These are phyloP conservation scores for Candida vaughaniae DNA, from an alignment of 805 yeast genomes.

Conservation along the genomic window DNA sequence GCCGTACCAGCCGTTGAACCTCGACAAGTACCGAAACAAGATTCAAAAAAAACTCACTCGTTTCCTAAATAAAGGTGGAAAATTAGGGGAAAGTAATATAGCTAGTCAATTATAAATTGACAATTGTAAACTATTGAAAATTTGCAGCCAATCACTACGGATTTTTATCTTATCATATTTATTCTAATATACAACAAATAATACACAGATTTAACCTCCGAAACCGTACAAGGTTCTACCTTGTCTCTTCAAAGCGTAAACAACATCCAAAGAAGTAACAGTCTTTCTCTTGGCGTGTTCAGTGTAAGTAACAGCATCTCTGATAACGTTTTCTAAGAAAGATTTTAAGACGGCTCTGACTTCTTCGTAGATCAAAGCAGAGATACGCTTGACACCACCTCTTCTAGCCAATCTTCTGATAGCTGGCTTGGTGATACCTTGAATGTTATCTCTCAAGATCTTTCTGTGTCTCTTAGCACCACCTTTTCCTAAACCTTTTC, in stretches of 20 bases:
- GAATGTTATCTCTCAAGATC: constrained; percentile 97
- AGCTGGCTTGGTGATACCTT: constrained; percentile 99
- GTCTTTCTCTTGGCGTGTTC: constrained; percentile 99
- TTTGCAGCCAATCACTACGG: no score
- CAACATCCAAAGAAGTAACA: constrained; percentile 96
- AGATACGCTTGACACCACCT: constrained; percentile 99
- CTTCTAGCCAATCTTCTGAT: constrained; percentile 99
- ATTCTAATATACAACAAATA: constrained; percentile 27
- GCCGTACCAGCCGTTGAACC: constrained; percentile 19
- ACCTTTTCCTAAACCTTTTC: constrained; percentile 99
- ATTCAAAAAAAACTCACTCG: constrained; percentile 20
- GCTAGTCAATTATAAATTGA: no score
- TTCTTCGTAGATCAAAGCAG: constrained; percentile 97
- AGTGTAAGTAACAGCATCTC: constrained; percentile 98
- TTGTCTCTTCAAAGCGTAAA: constrained; percentile 98
- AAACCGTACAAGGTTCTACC: constrained; percentile 99
- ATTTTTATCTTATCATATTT: no score
- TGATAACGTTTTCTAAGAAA: constrained; percentile 93
- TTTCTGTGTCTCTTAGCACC: constrained; percentile 99
- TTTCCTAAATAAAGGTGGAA: constrained; percentile 21
- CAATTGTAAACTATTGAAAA: no score
- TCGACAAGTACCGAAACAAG: constrained; percentile 24
- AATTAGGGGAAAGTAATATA: constrained; percentile 17
- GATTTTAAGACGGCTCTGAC: constrained; percentile 94
- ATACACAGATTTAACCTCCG: constrained; percentile 71